Evolutionary conservation across 2,329 filamentous ascomycete genomes (phyloP).

Genomic region (Fusarium sarcochroum): DNA sequence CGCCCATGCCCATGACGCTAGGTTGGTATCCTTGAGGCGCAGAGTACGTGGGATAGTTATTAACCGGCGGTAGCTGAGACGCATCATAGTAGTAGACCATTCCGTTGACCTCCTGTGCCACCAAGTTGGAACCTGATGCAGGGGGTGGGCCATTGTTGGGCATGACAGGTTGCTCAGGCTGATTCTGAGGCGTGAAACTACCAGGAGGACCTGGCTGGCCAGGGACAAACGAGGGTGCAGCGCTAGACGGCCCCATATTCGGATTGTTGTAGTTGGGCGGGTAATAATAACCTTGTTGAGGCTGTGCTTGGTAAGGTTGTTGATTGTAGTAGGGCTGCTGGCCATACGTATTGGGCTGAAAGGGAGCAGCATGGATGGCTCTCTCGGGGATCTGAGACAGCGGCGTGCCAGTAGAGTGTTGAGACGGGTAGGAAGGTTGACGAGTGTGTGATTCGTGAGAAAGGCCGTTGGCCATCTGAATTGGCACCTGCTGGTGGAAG

Average conservation of each 20-base stretch:
- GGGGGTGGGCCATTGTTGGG: constrained; percentile 50
- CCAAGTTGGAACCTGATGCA: constrained; percentile 60
- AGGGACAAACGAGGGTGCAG: constrained; percentile 71
- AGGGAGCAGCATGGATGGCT: constrained; percentile 89
- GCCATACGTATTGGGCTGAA: constrained; percentile 81
- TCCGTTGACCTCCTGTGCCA: constrained; percentile 91
- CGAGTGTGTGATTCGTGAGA: constrained; percentile 74
- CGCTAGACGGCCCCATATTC: constrained; percentile 65
- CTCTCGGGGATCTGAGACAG: constrained; percentile 93
- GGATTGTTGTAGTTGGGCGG: constrained; percentile 64
- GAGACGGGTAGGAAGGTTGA: constrained; percentile 77
- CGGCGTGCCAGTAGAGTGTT: constrained; percentile 81
- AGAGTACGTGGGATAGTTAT: constrained; percentile 63
- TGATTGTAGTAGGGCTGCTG: constrained; percentile 70
- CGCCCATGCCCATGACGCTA: constrained; percentile 78
- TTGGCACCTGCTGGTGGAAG: constrained; percentile 94
- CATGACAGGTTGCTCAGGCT: constrained; percentile 54
- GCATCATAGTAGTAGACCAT: constrained; percentile 97
- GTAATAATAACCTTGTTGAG: constrained; percentile 78
- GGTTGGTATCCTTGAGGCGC: constrained; percentile 67
- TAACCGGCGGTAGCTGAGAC: constrained; percentile 74
- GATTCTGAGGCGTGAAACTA: constrained; percentile 60
- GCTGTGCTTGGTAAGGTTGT: constrained; percentile 58
- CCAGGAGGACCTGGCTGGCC: constrained; percentile 62
- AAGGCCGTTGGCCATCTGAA: constrained; percentile 74